Percentiles rank a stretch among this genome's conserved stretches.
These are phyloP conservation scores for Penicillium sp. DNA, from an alignment of 2,329 filamentous ascomycete species.

Conservation along the genomic window DNA sequence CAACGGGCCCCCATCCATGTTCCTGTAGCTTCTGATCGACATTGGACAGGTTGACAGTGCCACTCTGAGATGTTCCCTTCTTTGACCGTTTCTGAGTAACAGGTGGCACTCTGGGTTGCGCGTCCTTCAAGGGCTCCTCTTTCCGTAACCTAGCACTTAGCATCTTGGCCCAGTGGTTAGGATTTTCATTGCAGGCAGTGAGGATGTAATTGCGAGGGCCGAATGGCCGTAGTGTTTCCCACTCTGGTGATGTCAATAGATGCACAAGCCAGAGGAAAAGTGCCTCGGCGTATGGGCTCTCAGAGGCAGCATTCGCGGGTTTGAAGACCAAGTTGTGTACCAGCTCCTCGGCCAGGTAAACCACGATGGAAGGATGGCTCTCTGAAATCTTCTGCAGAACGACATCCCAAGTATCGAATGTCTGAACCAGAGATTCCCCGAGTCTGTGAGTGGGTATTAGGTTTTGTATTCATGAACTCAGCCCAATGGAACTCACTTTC, in stretches of 20 bases:
- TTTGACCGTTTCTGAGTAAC: slow-evolving; percentile 2
- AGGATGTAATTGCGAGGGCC: slow-evolving; percentile 33
- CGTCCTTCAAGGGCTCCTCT: slow-evolving; percentile 2
- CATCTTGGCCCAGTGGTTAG: slow-evolving; percentile 32
- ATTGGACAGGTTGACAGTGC: slow-evolving; percentile 4
- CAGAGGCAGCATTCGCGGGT: slow-evolving; percentile 14
- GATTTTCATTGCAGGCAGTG: slow-evolving; percentile 30
- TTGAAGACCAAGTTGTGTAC: slow-evolving; percentile 32
- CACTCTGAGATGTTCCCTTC: background rate
- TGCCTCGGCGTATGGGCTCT: slow-evolving; percentile 40
- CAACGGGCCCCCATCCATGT: slow-evolving; percentile 29
- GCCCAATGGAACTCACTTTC: slow-evolving; percentile 23
- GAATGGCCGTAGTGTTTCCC: slow-evolving; percentile 29
- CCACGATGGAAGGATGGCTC: slow-evolving; percentile 34
- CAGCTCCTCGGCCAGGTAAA: slow-evolving; percentile 39
- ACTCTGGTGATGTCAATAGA: slow-evolving; percentile 40
- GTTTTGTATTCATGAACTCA: background rate
- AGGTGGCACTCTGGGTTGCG: background rate
- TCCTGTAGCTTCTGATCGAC: slow-evolving; percentile 21
- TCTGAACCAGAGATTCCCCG: slow-evolving; percentile 26
- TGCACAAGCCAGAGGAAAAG: slow-evolving; percentile 50
- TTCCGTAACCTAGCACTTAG: slow-evolving; percentile 20
- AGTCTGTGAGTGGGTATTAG: slow-evolving; percentile 16
- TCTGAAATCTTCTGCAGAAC: slow-evolving; percentile 36
- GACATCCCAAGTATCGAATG: slow-evolving; percentile 35